These are phyloP conservation scores for Silybum marianum DNA, from an alignment of 129 eudicot species.

Conservation along the genomic window DNA sequence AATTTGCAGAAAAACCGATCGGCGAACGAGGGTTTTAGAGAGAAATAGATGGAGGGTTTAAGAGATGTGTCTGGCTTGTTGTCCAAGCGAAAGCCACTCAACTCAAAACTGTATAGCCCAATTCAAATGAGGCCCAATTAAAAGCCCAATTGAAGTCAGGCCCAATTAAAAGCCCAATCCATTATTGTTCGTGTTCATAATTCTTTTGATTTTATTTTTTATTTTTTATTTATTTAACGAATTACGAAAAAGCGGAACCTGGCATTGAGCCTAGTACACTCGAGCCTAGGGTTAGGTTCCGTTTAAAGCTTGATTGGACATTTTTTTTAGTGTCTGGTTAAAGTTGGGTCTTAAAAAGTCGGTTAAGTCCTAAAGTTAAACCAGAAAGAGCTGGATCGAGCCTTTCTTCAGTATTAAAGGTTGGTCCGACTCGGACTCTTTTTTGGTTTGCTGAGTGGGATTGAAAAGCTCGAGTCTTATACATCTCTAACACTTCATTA, in stretches of 20 bases:
- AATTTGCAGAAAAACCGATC: slow-evolving; percentile 6
- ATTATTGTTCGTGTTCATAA: neutral
- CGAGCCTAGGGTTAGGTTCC: neutral
- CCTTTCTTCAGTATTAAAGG: neutral
- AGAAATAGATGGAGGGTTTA: slow-evolving; percentile 28
- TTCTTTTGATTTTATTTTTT: neutral
- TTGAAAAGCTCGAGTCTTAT: neutral
- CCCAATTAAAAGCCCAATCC: neutral
- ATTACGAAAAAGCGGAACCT: neutral
- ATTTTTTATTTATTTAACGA: too few relatives aligned
- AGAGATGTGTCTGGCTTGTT: slow-evolving; percentile 17
- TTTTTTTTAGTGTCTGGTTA: neutral
- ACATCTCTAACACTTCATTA: neutral
- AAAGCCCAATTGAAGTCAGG: slow-evolving; percentile 4
- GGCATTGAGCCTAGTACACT: neutral
- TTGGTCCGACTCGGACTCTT: too few relatives aligned
- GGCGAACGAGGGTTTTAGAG: slow-evolving; percentile 23
- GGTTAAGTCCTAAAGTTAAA: neutral
- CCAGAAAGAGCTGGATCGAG: too few relatives aligned
- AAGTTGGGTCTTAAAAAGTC: neutral
- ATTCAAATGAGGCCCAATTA: slow-evolving; percentile 2
- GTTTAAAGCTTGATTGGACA: neutral
- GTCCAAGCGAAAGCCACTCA: slow-evolving; percentile 23
- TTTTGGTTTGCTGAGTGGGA: neutral
- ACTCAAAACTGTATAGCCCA: neutral